These are phyloP conservation scores for Penicillium crustosum DNA, from an alignment of 2,329 filamentous ascomycete genomes.

Conservation along the genomic window DNA sequence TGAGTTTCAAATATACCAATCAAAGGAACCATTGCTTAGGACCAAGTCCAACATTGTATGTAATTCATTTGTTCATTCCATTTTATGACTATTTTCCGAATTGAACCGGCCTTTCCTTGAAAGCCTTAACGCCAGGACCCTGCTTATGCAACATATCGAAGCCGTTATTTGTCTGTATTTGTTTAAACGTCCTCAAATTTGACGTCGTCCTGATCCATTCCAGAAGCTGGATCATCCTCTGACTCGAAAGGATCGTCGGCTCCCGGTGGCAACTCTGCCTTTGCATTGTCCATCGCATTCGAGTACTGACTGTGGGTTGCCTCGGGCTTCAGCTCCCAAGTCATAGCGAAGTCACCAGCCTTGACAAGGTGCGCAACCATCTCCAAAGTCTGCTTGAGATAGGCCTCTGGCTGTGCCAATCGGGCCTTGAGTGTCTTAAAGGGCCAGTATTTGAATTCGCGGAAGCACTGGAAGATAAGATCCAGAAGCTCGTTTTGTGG, in stretches of 20 bases:
- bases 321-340: slow-evolving; percentile 76
- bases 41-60: background rate
- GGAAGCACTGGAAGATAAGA: slow-evolving; percentile 79
- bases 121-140: slow-evolving; percentile 22
- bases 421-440: slow-evolving; percentile 78
- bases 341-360: slow-evolving; percentile 78
- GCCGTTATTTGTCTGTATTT: slow-evolving; percentile 6
- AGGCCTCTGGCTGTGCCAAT: slow-evolving; percentile 87
- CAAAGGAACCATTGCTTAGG: background rate
- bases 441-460: slow-evolving; percentile 87
- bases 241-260: slow-evolving; percentile 50
- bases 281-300: slow-evolving; percentile 48
- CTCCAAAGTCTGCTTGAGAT: slow-evolving; percentile 79
- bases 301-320: slow-evolving; percentile 58
- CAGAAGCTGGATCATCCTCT: slow-evolving; percentile 48
- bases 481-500: slow-evolving; percentile 85
- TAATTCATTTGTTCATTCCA: slow-evolving; percentile 7
- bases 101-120: background rate
- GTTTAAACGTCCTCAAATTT: slow-evolving; percentile 74
- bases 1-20: background rate
- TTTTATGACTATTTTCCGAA: slow-evolving; percentile 4
- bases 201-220: slow-evolving; percentile 63
- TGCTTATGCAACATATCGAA: slow-evolving; percentile 28
- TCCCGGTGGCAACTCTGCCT: slow-evolving; percentile 52
- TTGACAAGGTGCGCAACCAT: slow-evolving; percentile 81